Base-by-base conservation (phyloP, 805 yeast species). In the Wickerhamomyces hampshirensis region DNA sequence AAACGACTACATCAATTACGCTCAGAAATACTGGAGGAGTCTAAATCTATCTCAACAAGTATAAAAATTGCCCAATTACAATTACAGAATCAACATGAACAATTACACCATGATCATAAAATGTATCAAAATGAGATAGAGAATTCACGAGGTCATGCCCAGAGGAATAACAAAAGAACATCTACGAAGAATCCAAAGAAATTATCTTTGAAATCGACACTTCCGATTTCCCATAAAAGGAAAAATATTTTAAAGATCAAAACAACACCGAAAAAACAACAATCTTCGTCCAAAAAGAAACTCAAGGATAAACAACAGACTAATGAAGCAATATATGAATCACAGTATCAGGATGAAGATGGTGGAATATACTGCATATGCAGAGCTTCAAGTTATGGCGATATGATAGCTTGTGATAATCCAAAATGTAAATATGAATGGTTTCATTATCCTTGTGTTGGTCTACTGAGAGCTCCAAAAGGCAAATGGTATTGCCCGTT, bases 371-470 rank as follows among this genome's bases (percentile, higher is more conserved):
- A 72, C 46, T 77, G 83, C 44, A 34, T 62, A 11, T 77, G 84
- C 41, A 55, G 63, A 5, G 58, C 61, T 5, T 63, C 60, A 1
- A 66, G 75, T 6, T 60, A 52, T 37, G 97, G 97, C 1, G 75
- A 74, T 35, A 91, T 91, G 98, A 73, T 91, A 43, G 96, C 91
- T 0, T 91, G 98, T 59, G 97, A 89, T 56, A 77, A 85, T 48
- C 69, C 69, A 3, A 69, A 74, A 26, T 89, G 97, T 60, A 65
- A 74, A 40, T 68, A 60, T 26, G 87, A 80, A 51, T 84, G 93
- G 94, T 84, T 80, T 54, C 94, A 84, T 59, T 82, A 83, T 66
- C 68, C 71, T 28, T 84, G 94, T 62, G 81, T 84, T 26, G 86
- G 85, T 0, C 60, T 84, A 18, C 66, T 69, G 5, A 62, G 68